phyloP scores from a whole-genome alignment of 2,329 filamentous ascomycete species.

The Fusarium irregulare region DNA sequence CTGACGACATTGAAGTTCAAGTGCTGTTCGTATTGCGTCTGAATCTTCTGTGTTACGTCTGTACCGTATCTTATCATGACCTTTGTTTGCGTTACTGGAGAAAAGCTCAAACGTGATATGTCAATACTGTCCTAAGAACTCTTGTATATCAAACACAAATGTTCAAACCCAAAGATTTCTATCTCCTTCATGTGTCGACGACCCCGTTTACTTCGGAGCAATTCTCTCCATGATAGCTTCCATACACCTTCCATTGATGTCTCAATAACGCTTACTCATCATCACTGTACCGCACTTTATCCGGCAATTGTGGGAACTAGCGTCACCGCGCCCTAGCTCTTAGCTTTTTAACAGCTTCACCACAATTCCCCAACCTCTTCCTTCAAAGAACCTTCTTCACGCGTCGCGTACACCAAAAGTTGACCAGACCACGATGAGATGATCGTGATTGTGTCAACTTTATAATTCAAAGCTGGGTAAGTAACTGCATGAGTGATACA shows the following conservation, averaged over 20 bases:
- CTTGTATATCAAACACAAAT: background rate
- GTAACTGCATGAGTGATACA: constrained; percentile 25
- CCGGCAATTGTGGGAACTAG: constrained; percentile 12
- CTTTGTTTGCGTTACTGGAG: background rate
- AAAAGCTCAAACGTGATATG: background rate
- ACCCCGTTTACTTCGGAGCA: background rate
- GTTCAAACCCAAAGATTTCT: background rate
- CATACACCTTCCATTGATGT: background rate
- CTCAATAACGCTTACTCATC: constrained; percentile 20
- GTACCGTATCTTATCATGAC: background rate
- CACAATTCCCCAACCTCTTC: constrained; percentile 25
- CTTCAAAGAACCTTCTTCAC: constrained; percentile 12
- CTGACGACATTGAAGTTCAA: background rate
- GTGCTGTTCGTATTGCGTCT: background rate
- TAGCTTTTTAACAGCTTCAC: constrained; percentile 26
- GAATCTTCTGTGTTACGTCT: background rate
- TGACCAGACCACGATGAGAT: constrained; percentile 21
- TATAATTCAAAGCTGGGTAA: constrained; percentile 33
- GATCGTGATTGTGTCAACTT: background rate
- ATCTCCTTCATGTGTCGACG: background rate
- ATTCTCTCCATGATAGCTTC: background rate
- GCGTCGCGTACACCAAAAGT: constrained; percentile 9
- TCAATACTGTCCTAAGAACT: background rate
- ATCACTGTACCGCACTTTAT: constrained; percentile 32
- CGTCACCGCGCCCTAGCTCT: constrained; percentile 23